Conservation (phyloP, 805 yeast species). For the Cyberlindnera galapagoensis region DNA sequence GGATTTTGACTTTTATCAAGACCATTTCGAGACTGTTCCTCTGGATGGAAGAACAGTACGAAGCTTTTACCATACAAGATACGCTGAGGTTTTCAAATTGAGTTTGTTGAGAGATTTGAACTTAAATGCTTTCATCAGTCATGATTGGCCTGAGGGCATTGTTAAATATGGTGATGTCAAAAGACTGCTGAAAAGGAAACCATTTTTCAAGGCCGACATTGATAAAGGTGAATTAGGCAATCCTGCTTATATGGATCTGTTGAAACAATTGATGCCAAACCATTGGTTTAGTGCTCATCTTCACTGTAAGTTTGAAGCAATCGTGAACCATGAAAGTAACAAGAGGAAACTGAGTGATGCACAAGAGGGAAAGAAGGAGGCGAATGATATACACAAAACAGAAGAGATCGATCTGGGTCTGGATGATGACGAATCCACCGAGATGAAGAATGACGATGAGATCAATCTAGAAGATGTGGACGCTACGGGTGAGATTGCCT, state of each 20-base stretch:
- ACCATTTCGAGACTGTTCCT: slow-evolving; percentile 41
- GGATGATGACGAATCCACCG: slow-evolving; percentile 13
- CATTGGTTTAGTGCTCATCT: slow-evolving; percentile 89
- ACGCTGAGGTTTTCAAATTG: slow-evolving; percentile 51
- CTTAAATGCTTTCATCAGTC: slow-evolving; percentile 62
- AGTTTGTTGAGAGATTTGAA: slow-evolving; percentile 28
- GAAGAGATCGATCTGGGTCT: slow-evolving; percentile 27
- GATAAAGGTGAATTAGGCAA: slow-evolving; percentile 59
- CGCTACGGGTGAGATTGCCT: slow-evolving; percentile 16
- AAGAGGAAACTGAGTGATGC: slow-evolving; percentile 11
- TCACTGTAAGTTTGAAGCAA: slow-evolving; percentile 68
- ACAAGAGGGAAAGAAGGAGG: slow-evolving; percentile 1
- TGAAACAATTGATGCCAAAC: slow-evolving; percentile 50
- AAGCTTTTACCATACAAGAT: slow-evolving; percentile 65
- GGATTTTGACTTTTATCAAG: slow-evolving; percentile 36
- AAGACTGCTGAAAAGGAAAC: slow-evolving; percentile 49
- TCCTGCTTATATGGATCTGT: slow-evolving; percentile 51
- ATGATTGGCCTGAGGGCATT: slow-evolving; percentile 93
- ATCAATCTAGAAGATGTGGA: slow-evolving; percentile 24
- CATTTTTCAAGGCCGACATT: slow-evolving; percentile 63
- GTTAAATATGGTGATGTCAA: slow-evolving; percentile 55
- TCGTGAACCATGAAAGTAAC: slow-evolving; percentile 31
- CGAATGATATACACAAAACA: slow-evolving; percentile 2
- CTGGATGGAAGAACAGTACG: slow-evolving; percentile 40
- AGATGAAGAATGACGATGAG: slow-evolving; percentile 25